These are phyloP conservation scores for Pisolithus marmoratus DNA, from an alignment of 768 basidiomycete genomes.

Conservation along the genomic window DNA sequence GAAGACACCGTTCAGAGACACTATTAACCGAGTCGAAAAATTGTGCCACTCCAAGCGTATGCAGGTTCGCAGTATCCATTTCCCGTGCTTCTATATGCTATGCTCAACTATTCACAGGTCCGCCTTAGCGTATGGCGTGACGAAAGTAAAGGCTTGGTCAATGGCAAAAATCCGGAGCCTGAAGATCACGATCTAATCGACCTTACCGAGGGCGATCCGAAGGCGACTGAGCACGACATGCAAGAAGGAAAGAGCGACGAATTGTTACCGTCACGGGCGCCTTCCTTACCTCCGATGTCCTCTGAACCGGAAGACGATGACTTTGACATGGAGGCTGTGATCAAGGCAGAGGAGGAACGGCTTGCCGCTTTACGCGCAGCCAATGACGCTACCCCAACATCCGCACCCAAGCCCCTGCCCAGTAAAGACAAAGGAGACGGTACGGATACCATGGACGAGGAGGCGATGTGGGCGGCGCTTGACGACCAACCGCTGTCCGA, in stretches of 20 bases:
- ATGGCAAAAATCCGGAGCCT: conserved; percentile 25
- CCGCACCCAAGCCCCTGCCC: not conserved
- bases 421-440: conserved; percentile 7
- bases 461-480: conserved; percentile 31
- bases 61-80: conserved; percentile 46
- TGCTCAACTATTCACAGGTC: conserved; percentile 38
- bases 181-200: conserved; percentile 23
- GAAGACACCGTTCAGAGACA: conserved; percentile 81
- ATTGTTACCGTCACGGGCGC: conserved; percentile 32
- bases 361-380: conserved; percentile 18
- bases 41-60: conserved; percentile 82
- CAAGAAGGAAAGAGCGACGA: conserved; percentile 12
- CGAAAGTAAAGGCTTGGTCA: conserved; percentile 45
- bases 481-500: conserved; percentile 5
- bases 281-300: conserved; percentile 36
- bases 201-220: conserved; percentile 22
- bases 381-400: conserved; percentile 1
- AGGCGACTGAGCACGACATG: conserved; percentile 14
- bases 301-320: conserved; percentile 39
- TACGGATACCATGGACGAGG: conserved; percentile 28
- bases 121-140: conserved; percentile 74
- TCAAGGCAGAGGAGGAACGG: conserved; percentile 40
- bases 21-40: conserved; percentile 80
- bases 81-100: not conserved
- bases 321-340: conserved; percentile 48